Evolutionary conservation across 2,329 filamentous ascomycete species (phyloP), one percentile per base, ranked within the genome.

Genomic region (Tolypocladium sp.): DNA sequence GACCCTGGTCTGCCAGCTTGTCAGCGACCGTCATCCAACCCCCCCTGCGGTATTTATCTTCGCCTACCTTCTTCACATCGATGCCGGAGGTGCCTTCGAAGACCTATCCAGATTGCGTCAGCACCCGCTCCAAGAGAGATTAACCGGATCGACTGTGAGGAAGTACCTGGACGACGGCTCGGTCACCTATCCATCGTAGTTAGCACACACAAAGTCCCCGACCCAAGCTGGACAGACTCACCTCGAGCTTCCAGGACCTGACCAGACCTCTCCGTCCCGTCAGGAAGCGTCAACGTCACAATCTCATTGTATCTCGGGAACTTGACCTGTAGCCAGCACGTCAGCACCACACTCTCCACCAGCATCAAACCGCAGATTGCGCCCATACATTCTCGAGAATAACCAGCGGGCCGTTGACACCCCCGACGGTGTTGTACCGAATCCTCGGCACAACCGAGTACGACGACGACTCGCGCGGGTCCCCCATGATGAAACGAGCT

Each of bases 211-310:
- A 7, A 22, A 1, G 22, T 9, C 15, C 6, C 6, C 12, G 1
- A 49, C 1, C 33, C 51, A n/a, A n/a, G 42, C 17, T 20, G 8
- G 7, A 9, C 20, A 20, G 10, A 67, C 67, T 70, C 79, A 96
- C 93, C 94, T 90, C 93, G 88, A 76, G 94, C 94, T 80, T 99
- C 95, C 67, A 99, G 81, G 67, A 99, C 94, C 77, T 97, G 94
- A 65, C 95, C 94, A 72, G 91, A 92, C 71, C 94, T 85, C 78
- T 93, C 87, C 55, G 91, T 89, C 75, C 94, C 94, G 88, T 99
- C 94, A 66, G 94, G 91, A 63, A 99, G 86, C 42, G 93, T 97
- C 75, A 99, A 79, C 63, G 89, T 92, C 66, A 99, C 94, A 74
- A 99, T 99, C 79, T 99, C 94, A 77, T 97, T 97, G 83, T 90